Conservation (phyloP, 441 rosid species). For the Viola pubescens region DNA sequence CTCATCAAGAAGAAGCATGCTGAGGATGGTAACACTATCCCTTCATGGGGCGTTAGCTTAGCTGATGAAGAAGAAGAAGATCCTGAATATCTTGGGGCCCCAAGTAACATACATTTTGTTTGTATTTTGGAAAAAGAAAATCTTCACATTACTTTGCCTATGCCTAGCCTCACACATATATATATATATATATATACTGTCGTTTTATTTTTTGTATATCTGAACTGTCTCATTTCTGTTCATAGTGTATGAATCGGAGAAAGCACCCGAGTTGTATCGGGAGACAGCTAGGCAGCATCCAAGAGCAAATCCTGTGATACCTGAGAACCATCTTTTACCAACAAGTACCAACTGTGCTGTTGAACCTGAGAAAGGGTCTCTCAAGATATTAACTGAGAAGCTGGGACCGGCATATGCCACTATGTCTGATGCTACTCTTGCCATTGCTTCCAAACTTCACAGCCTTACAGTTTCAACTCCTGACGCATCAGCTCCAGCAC, state of each 20-base stretch:
- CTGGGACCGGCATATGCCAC: conserved; percentile 45
- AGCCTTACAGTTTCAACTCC: conserved; percentile 29
- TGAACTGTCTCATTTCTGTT: background rate
- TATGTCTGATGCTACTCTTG: conserved; percentile 37
- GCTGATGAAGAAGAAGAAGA: conserved; percentile 30
- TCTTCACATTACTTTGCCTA: background rate
- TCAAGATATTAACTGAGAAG: conserved; percentile 27
- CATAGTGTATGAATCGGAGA: conserved; percentile 84
- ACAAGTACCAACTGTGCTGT: conserved; percentile 32
- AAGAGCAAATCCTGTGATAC: conserved; percentile 37
- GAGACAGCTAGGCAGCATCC: conserved; percentile 59
- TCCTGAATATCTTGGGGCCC: conserved; percentile 40
- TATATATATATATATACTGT: background rate
- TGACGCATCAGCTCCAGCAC: conserved; percentile 9
- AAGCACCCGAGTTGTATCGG: conserved; percentile 58
- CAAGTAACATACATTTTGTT: conserved; percentile 23
- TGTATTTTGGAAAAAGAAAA: background rate
- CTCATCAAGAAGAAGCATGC: conserved; percentile 30
- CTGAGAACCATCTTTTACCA: conserved; percentile 42
- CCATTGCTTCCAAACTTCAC: conserved; percentile 44
- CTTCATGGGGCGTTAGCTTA: conserved; percentile 30
- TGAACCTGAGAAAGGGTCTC: conserved; percentile 21
- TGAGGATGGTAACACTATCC: conserved; percentile 20
- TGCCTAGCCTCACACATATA: background rate
- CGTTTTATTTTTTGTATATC: background rate